Evolutionary conservation across 139 green algal genomes (phyloP).

Genomic region (Auxenochlorella pyrenoidosa): DNA sequence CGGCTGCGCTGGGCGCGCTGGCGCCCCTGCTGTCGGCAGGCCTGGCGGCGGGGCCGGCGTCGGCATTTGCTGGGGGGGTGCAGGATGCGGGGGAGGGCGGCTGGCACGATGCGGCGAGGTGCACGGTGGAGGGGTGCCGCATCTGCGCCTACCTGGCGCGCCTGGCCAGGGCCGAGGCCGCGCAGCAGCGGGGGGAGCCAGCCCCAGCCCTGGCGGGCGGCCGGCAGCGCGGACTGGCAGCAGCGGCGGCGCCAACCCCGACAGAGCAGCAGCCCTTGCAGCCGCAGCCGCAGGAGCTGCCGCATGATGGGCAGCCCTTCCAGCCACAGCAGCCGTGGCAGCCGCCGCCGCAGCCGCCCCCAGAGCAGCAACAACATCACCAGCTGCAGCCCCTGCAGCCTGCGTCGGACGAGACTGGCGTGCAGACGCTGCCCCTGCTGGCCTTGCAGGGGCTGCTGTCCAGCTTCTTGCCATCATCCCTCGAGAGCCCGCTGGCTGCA

Average conservation of each 20-base stretch:
- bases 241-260: background rate
- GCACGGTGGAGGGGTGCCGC: background rate
- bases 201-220: background rate
- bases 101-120: background rate
- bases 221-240: background rate
- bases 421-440: background rate
- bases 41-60: background rate
- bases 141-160: conserved; percentile 9
- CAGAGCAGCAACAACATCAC: too few relatives aligned
- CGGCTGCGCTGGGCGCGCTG: background rate
- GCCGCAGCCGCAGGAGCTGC: too few relatives aligned
- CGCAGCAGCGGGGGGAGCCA: background rate
- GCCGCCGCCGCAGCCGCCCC: too few relatives aligned
- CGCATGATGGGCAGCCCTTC: too few relatives aligned
- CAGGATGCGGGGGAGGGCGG: background rate
- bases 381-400: background rate
- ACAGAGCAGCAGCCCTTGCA: background rate
- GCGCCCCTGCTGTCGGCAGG: background rate
- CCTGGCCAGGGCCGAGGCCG: background rate
- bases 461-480: too few relatives aligned
- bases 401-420: too few relatives aligned
- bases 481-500: too few relatives aligned
- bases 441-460: too few relatives aligned
- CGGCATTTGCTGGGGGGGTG: background rate
- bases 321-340: background rate